phyloP scores from a whole-genome alignment of 768 basidiomycete genomes.

The Hygrophorus russula region DNA sequence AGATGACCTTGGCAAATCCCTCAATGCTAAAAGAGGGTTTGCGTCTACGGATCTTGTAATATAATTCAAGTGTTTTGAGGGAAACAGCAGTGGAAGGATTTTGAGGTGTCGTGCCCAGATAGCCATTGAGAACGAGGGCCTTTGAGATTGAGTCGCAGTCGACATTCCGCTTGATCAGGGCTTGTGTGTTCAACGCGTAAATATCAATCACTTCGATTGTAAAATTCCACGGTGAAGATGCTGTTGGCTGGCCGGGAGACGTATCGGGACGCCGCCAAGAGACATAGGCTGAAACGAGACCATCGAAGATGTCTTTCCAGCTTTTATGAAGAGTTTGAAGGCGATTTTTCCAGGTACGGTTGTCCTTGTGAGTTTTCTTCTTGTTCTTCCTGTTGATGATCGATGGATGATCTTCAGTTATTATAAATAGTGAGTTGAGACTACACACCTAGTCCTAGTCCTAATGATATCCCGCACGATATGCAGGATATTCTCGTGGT shows the following conservation, averaged over 20 bases:
- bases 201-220: slow-evolving; percentile 10
- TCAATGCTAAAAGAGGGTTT: slow-evolving; percentile 16
- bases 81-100: slow-evolving; percentile 13
- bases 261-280: too few relatives aligned
- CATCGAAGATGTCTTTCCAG: too few relatives aligned
- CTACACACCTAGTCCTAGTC: neutral
- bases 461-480: neutral
- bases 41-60: slow-evolving; percentile 6
- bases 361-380: too few relatives aligned
- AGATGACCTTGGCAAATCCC: slow-evolving; percentile 14
- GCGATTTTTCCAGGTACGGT: too few relatives aligned
- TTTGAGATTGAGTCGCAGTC: slow-evolving; percentile 2
- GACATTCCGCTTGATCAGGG: slow-evolving; percentile 2
- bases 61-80: slow-evolving; percentile 15
- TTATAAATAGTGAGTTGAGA: neutral
- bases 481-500: neutral
- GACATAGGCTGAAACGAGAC: too few relatives aligned
- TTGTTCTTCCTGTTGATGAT: neutral
- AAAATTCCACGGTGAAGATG: slow-evolving; percentile 8
- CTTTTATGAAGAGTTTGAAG: too few relatives aligned
- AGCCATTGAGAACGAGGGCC: slow-evolving; percentile 12
- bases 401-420: neutral
- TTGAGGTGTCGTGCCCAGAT: slow-evolving; percentile 10
- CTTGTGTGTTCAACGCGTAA: slow-evolving; percentile 5
- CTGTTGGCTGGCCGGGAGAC: too few relatives aligned